Base-by-base conservation (phyloP, 495 filamentous ascomycete genomes). In the Ascodesmis nigricans region DNA sequence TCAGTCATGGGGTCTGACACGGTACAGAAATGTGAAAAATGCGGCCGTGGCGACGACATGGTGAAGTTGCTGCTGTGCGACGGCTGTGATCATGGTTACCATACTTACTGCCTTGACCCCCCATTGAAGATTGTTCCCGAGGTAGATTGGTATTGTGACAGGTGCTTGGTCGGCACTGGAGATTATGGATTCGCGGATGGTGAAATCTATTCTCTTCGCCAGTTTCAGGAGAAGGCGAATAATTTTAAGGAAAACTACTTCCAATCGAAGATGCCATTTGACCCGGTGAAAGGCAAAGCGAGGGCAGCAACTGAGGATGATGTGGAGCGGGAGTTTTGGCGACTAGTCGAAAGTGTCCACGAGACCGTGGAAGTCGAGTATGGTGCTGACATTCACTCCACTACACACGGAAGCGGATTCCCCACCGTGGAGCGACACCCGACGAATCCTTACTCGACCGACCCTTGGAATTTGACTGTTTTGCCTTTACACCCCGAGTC, bases 131-230 rank as follows among this genome's bases (percentile, higher is more conserved):
- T 62, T 15, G 67, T 70, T 29, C 77, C 82, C 0, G 80, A 91
- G 36, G 69, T 69, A 29, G 87, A 99, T 41, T 99, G 87, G 87
- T 81, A 95, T 52, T 99, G 87, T 47, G 78, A 87, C 6, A 70
- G 79, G 49, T 99, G 87, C 51, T 63, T 99, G 26, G 90, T 99
- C 24, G 87, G 87, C 26, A 91, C 90, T 22, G 82, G 82, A 22
- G 81, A 95, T 47, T 99, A 91, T 44, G 87, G 87, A 0, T 99
- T 99, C 42, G 87, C 93, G 48, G 87, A 99, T 52, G 87, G 87
- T 13, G 82, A 82, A 16, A 69, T 92, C 11, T 99, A 99, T 56
- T 99, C 87, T 0, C 63, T 99, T 32, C 75, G 73, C 46, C 80
- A 91, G 48, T 99, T 99, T 53, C 87, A 99, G 55, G 78, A 93